These are phyloP conservation scores for Detonula confervacea DNA, from an alignment of 352 stramenopile genomes.

Conservation along the genomic window DNA sequence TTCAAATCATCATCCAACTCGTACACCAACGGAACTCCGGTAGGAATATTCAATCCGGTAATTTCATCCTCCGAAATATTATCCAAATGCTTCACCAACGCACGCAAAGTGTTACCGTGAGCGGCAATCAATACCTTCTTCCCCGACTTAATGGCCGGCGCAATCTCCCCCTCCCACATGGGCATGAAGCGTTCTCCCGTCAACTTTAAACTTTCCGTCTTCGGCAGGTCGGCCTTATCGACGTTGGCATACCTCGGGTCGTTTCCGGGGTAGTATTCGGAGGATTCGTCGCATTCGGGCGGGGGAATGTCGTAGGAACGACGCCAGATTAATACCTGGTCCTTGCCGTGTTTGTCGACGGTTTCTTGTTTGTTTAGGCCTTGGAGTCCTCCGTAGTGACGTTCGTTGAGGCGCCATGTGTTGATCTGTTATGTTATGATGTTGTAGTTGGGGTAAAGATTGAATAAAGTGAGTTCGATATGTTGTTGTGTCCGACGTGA, in stretches of 20 bases:
- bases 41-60: slow-evolving; percentile 96
- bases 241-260: slow-evolving; percentile 77
- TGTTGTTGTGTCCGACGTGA: neutral
- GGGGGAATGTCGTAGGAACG: slow-evolving; percentile 97
- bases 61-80: slow-evolving; percentile 95
- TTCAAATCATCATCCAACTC: slow-evolving; percentile 96
- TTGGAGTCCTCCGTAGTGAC: slow-evolving; percentile 96
- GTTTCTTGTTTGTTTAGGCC: slow-evolving; percentile 99
- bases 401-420: slow-evolving; percentile 95
- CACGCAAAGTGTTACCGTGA: slow-evolving; percentile 97
- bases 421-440: slow-evolving; percentile 87
- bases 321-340: slow-evolving; percentile 95
- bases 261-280: slow-evolving; percentile 84
- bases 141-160: slow-evolving; percentile 91
- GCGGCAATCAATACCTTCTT: slow-evolving; percentile 97
- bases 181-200: slow-evolving; percentile 95
- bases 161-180: slow-evolving; percentile 94
- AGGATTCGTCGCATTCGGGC: slow-evolving; percentile 87
- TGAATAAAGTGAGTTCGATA: slow-evolving; percentile 89
- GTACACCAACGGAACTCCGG: slow-evolving; percentile 87
- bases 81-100: slow-evolving; percentile 98
- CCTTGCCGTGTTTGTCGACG: slow-evolving; percentile 96
- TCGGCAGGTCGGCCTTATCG: slow-evolving; percentile 66
- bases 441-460: too few relatives aligned
- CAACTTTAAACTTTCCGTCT: slow-evolving; percentile 91